Evolutionary conservation across 768 basidiomycete genomes (phyloP).

Genomic region (Mycena kentingensis): DNA sequence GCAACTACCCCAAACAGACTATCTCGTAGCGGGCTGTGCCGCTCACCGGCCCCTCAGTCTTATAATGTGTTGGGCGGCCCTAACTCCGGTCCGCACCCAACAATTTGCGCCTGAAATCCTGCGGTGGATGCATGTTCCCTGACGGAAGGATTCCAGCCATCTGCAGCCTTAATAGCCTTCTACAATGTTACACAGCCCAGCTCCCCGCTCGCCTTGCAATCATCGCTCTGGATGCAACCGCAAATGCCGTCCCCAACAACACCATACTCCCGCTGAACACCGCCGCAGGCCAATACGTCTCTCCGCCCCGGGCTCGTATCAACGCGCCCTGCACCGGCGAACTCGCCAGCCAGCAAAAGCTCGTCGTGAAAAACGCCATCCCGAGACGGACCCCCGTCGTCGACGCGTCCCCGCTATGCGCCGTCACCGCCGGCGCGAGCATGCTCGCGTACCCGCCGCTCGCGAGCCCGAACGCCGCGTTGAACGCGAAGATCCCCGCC

Average conservation of each 20-base stretch:
- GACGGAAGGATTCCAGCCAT: too few species aligned
- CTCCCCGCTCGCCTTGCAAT: conserved; percentile 1
- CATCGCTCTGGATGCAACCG: conserved; percentile 12
- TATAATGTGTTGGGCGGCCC: too few species aligned
- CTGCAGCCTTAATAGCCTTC: too few species aligned
- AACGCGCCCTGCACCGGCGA: conserved; percentile 23
- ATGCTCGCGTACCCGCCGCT: conserved; percentile 19
- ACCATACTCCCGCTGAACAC: conserved; percentile 21
- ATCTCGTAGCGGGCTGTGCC: too few species aligned
- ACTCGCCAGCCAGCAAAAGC: conserved; percentile 24
- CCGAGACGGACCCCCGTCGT: conserved; percentile 15
- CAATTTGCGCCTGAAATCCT: too few species aligned
- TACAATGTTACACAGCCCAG: conserved; percentile 8
- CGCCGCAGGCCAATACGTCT: conserved; percentile 17
- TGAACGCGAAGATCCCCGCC: conserved; percentile 17
- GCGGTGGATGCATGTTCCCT: too few species aligned
- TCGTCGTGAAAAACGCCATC: conserved; percentile 20
- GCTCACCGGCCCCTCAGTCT: too few species aligned
- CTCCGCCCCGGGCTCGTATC: conserved; percentile 3
- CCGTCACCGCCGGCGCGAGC: conserved; percentile 5
- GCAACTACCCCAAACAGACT: too few species aligned
- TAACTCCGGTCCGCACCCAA: too few species aligned
- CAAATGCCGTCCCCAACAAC: conserved; percentile 13
- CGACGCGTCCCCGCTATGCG: neutral
- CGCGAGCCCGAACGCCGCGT: conserved; percentile 18